Evolutionary conservation across 352 stramenopile species (phyloP), one percentile per base, ranked within the genome.

Genomic region (Pythium vanterpoolii): DNA sequence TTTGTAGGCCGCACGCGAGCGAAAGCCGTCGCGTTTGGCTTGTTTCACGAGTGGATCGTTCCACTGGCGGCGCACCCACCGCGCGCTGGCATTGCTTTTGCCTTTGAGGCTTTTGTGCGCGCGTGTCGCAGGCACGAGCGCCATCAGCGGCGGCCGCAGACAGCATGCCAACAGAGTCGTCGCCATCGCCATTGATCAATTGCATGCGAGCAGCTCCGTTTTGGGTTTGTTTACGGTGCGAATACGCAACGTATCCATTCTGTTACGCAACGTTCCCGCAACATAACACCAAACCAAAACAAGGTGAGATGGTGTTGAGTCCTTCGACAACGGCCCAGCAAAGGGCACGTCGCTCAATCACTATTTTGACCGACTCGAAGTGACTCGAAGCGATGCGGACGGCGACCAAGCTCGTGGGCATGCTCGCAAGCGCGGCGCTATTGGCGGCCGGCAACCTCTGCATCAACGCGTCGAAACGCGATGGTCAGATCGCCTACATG

Each of bases 31-130:
- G 45, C 83, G 79, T 62, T 94, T 93, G 64, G 85, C 82, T 64
- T 93, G 79, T 49, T 93, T 92, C 26, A 96, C 87, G 34, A 88
- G 62, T 36, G 83, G 87, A 49, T 96, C 87, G 60, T 68, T 88
- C 78, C 82, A 91, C 68, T 96, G 87, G 10, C 87, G 85, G 16
- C 79, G 71, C 46, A 96, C 77, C 87, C 87, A 96, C 30, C 85
- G 83, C 51, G 87, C 85, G 34, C 82, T 93, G 40, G 80, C 81
- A 51, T 83, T 90, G 38, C 75, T 90, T 76, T 93, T 95, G 44
- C 84, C 84, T 40, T 86, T 87, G 51, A 92, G 84, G 60, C 84
- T 94, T 68, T 86, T 85, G 67, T 83, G 49, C 60, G 77, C 79
- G 47, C 79, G 77, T 31, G 63, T 51, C 8, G 70, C 64, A 27